These are phyloP conservation scores for Saccharomyces hybrid DNA, from an alignment of 1,139 yeast genomes.

Conservation along the genomic window DNA sequence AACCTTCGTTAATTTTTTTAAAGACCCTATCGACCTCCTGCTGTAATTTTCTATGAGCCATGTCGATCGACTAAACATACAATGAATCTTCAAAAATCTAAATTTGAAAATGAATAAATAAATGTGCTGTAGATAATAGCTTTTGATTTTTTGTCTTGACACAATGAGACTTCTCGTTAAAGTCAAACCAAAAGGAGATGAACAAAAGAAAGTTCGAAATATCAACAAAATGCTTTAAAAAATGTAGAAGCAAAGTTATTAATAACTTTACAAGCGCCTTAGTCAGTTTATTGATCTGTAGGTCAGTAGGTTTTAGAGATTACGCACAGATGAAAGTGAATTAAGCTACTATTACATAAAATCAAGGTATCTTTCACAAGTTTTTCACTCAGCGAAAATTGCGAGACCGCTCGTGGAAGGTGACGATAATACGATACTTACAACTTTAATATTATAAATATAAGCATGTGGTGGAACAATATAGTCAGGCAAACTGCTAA, in stretches of 20 bases:
- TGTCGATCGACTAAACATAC: constrained; percentile 19
- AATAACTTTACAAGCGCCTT: not conserved
- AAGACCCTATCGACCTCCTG: constrained; percentile 75
- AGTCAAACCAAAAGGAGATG: not conserved
- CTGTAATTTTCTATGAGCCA: constrained; percentile 64
- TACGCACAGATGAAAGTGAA: not conserved
- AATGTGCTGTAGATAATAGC: not conserved
- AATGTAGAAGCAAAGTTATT: not conserved
- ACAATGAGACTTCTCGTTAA: not conserved
- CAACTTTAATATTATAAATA: not conserved
- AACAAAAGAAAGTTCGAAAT: not conserved
- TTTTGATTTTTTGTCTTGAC: not conserved
- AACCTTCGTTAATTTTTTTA: constrained; percentile 70
- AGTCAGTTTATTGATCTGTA: not conserved
- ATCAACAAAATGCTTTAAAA: not conserved
- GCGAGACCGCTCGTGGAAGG: not conserved
- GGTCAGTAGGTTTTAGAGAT: not conserved
- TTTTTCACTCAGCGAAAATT: not conserved
- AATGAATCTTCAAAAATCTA: not conserved
- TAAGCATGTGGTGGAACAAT: not conserved
- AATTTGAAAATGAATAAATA: not conserved
- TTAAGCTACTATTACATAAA: not conserved
- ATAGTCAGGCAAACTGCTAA: not conserved
- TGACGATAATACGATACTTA: not conserved
- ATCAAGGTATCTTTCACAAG: constrained; percentile 1